Base-by-base conservation (phyloP, 257 asterid species). In the Nemophila menziesii region DNA sequence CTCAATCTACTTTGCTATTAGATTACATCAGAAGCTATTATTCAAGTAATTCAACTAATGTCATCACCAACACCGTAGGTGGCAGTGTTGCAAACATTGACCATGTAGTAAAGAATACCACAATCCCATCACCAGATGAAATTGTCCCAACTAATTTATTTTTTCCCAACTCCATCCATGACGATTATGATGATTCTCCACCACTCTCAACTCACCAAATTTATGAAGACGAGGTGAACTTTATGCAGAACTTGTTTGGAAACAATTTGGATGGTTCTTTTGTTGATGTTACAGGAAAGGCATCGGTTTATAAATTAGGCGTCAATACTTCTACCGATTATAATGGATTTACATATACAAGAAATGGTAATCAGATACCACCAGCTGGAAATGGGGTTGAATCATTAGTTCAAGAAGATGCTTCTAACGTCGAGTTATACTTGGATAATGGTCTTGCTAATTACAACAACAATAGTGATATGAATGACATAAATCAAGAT, bases 211-310 rank as follows among this genome's bases (percentile, higher is more conserved):
- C 70, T 16, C 56, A 64, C 3, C 73, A 71, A 22, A 53, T 59
- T 0, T 45, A 43, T 5, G 73, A 62, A 11, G 95, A 84, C 33
- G 90, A 80, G 46, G 48, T 74, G 66, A 36, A 49, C 41, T 80
- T 84, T 68, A 56, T 84, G 63, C 69, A 58, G 33, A 63, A 18
- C 33, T 16, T 73, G 14, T 79, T 79, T 36, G 72, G 50, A 11
- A 46, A 50, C 52, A 47, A 50, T 22, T 21, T 41, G 3, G 17
- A 9, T 5, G 54, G 8, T 22, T 27, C 38, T 42, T 20, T 5
- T 4, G 16, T 9, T 11, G 56, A 55, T 3, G n/a, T n/a, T n/a
- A n/a, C n/a, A n/a, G n/a, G n/a, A n/a, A n/a, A n/a, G n/a, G n/a
- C n/a, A n/a, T n/a, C n/a, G n/a, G n/a, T n/a, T n/a, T n/a, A n/a